These are phyloP conservation scores for Inga laurina DNA, from an alignment of 306 rosid genomes.

Conservation along the genomic window DNA sequence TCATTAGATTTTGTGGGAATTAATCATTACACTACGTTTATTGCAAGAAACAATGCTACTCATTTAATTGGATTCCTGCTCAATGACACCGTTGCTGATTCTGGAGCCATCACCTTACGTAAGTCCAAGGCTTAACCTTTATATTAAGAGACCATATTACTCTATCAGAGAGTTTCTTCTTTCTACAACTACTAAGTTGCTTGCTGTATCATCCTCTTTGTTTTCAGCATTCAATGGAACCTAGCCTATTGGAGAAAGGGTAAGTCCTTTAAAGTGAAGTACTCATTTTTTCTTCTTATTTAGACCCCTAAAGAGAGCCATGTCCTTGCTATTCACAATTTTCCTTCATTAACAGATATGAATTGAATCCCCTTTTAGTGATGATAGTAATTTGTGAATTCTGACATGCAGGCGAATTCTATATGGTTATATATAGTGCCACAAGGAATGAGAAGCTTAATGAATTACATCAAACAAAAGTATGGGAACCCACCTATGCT, in stretches of 20 bases:
- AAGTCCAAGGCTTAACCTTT: constrained; percentile 40
- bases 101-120: constrained; percentile 77
- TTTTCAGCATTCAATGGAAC: constrained; percentile 72
- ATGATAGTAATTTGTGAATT: constrained; percentile 17
- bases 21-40: constrained; percentile 89
- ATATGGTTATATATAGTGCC: constrained; percentile 96
- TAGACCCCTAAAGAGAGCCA: background rate
- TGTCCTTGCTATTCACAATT: background rate
- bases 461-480: constrained; percentile 78
- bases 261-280: constrained; percentile 29
- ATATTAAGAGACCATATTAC: background rate
- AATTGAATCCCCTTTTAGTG: background rate
- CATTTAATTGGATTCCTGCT: constrained; percentile 40
- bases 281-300: background rate
- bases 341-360: constrained; percentile 1
- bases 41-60: constrained; percentile 47
- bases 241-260: constrained; percentile 70
- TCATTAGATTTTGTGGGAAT: constrained; percentile 93
- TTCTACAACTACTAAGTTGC: constrained; percentile 33
- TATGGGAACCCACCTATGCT: constrained; percentile 78
- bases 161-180: constrained; percentile 25
- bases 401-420: constrained; percentile 76
- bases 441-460: constrained; percentile 75
- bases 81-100: constrained; percentile 58
- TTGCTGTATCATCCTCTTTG: background rate